These are phyloP conservation scores for Tylopilus rubrobrunneus DNA, from an alignment of 768 basidiomycete species.

Conservation along the genomic window DNA sequence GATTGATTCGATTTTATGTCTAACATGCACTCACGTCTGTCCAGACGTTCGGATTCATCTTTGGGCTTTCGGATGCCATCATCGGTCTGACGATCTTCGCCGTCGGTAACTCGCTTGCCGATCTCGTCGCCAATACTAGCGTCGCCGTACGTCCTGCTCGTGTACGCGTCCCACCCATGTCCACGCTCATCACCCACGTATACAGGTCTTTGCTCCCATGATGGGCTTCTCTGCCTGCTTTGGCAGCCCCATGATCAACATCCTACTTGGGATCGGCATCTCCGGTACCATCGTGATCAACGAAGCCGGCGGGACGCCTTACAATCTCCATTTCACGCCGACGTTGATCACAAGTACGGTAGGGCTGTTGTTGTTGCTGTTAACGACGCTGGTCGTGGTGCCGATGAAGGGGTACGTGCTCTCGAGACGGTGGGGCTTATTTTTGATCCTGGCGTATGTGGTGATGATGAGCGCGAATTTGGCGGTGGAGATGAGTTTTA, in stretches of 20 bases:
- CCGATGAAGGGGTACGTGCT: constrained; percentile 82
- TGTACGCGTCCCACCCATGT: not conserved
- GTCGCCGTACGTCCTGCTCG: constrained; percentile 61
- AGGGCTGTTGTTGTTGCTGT: constrained; percentile 74
- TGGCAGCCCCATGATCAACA: constrained; percentile 90
- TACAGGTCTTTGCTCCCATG: constrained; percentile 76
- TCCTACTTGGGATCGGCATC: constrained; percentile 85
- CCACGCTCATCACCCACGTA: not conserved
- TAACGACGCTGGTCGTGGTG: constrained; percentile 75
- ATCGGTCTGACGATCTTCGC: constrained; percentile 97
- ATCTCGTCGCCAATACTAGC: constrained; percentile 95
- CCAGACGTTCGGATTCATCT: constrained; percentile 88
- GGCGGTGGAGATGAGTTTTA: constrained; percentile 58
- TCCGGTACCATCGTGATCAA: constrained; percentile 85
- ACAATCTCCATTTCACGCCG: constrained; percentile 70
- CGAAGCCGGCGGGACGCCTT: constrained; percentile 51
- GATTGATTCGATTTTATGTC: constrained; percentile 10
- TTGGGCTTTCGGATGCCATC: constrained; percentile 95
- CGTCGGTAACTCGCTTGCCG: constrained; percentile 92
- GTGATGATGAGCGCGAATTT: constrained; percentile 77
- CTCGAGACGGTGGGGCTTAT: constrained; percentile 75
- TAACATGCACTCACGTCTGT: not conserved
- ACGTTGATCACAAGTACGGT: constrained; percentile 82
- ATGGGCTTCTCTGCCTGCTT: constrained; percentile 98
- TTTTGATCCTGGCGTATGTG: constrained; percentile 70